phyloP scores from a whole-genome alignment of 441 rosid species.

The Populus hybrid region DNA sequence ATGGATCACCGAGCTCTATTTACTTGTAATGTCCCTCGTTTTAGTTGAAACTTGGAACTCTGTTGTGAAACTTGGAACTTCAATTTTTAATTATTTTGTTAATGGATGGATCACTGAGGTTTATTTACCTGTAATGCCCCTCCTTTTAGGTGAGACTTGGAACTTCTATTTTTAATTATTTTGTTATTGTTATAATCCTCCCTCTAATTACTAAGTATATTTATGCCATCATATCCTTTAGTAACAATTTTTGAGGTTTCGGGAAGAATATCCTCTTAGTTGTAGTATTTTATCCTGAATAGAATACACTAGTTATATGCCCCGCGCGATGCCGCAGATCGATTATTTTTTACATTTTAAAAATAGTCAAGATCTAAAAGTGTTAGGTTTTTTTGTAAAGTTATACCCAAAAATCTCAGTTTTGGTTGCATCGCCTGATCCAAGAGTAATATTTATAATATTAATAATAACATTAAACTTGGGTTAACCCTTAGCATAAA shows the following conservation, averaged over 20 bases:
- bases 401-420: no score
- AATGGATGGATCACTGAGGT: conserved; percentile 4
- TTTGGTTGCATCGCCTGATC: no score
- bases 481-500: no score
- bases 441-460: no score
- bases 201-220: background rate
- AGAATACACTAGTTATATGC: no score
- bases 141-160: background rate
- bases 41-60: background rate
- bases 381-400: no score
- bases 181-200: background rate
- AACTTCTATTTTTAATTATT: background rate
- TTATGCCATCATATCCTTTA: background rate
- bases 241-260: background rate
- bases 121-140: conserved; percentile 5
- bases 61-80: background rate
- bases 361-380: no score
- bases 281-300: background rate
- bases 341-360: no score
- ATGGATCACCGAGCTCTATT: conserved; percentile 7
- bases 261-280: background rate
- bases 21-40: background rate
- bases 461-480: no score
- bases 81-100: background rate
- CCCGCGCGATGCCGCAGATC: no score